phyloP scores from a whole-genome alignment of 768 basidiomycete genomes.

The Pulveroboletus sp. region DNA sequence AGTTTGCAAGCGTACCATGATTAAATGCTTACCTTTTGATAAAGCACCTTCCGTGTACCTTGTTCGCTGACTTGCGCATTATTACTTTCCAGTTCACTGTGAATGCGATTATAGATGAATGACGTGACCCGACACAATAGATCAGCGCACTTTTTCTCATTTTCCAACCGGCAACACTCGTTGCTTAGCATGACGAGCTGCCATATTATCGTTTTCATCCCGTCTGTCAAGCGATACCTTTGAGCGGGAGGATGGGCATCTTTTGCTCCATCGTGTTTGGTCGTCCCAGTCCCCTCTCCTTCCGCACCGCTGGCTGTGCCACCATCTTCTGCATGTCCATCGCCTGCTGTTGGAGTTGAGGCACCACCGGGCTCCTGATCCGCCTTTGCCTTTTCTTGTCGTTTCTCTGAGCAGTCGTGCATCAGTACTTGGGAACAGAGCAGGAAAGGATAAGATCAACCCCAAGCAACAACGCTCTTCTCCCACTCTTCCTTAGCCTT shows the following conservation, averaged over 20 bases:
- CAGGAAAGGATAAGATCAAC: conserved; percentile 34
- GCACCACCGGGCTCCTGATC: conserved; percentile 32
- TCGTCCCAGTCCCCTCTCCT: conserved; percentile 17
- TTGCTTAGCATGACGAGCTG: conserved; percentile 77
- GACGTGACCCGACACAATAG: neutral
- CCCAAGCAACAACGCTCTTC: conserved; percentile 64
- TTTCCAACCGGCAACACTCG: conserved; percentile 67
- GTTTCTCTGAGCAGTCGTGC: conserved; percentile 36
- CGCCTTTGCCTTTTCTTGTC: conserved; percentile 52
- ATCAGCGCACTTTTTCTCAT: conserved; percentile 54
- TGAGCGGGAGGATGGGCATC: conserved; percentile 63
- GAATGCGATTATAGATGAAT: conserved; percentile 13
- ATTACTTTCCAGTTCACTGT: conserved; percentile 56
- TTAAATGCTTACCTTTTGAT: conserved; percentile 57
- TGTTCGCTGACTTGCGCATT: conserved; percentile 77
- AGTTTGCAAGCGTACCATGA: neutral
- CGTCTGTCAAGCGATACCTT: conserved; percentile 75
- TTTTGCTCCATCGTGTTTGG: conserved; percentile 32
- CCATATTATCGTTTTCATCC: conserved; percentile 79
- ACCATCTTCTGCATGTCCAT: conserved; percentile 32
- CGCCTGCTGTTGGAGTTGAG: conserved; percentile 28
- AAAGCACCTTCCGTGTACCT: conserved; percentile 71
- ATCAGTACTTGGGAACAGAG: neutral
- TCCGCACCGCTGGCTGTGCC: conserved; percentile 24
- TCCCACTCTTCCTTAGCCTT: conserved; percentile 78